These are phyloP conservation scores for Astrothelium macrocarpum DNA, from an alignment of 495 filamentous ascomycete species.

Conservation along the genomic window DNA sequence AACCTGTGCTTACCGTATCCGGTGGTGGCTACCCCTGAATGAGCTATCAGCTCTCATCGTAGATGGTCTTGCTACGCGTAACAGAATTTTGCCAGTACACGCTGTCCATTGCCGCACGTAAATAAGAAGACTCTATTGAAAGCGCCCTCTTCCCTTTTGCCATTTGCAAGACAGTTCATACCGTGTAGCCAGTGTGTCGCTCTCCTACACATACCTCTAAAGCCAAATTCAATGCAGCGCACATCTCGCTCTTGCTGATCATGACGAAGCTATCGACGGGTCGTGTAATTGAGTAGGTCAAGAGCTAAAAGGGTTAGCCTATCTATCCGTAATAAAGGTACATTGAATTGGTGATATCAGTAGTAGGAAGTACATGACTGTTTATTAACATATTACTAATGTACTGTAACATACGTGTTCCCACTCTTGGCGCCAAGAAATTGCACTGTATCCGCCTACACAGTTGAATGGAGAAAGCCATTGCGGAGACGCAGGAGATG, in stretches of 20 bases:
- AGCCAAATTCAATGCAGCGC: slow-evolving; percentile 35
- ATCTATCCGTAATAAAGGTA: no score
- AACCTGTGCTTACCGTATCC: background rate
- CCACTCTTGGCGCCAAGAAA: no score
- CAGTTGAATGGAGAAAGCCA: no score
- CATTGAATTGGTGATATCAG: no score
- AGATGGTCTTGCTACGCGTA: slow-evolving; percentile 17
- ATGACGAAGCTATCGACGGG: slow-evolving; percentile 37
- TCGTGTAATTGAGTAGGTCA: slow-evolving; percentile 34
- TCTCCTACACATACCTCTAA: slow-evolving; percentile 31
- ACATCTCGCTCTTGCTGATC: slow-evolving; percentile 34
- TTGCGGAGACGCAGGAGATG: no score
- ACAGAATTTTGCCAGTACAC: slow-evolving; percentile 35
- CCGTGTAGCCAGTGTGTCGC: background rate
- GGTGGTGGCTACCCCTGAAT: background rate
- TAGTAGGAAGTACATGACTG: no score
- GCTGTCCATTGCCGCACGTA: slow-evolving; percentile 28
- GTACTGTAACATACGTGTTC: no score
- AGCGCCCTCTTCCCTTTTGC: slow-evolving; percentile 36
- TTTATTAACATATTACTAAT: no score
- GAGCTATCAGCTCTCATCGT: background rate
- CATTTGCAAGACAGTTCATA: slow-evolving; percentile 25
- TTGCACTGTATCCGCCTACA: no score
- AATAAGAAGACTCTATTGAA: slow-evolving; percentile 40
- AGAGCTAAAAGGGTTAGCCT: slow-evolving; percentile 14